Percentiles rank a stretch among this genome's conserved stretches.
Conservation (phyloP, 2,329 filamentous ascomycete genomes). For the Sordariomycetes sp. region DNA sequence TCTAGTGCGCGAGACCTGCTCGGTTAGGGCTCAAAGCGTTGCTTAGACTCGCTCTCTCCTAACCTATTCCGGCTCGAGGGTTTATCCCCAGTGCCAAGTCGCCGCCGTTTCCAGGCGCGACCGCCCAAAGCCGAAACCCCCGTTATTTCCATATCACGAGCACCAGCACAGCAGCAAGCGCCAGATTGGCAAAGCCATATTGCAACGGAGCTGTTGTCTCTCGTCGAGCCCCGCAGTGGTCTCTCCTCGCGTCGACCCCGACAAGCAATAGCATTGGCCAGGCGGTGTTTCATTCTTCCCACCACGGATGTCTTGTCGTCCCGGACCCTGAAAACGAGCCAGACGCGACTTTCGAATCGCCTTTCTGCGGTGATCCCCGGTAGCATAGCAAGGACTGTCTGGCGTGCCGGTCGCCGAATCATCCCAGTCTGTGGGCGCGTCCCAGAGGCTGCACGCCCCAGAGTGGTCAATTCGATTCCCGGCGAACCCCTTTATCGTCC, state of each 20-base stretch:
- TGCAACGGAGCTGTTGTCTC: not conserved
- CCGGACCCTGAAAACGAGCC: not conserved
- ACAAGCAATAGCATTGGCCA: not conserved
- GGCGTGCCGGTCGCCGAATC: not conserved
- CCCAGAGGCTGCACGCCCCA: not conserved
- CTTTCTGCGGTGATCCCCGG: not conserved
- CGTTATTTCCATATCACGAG: not conserved
- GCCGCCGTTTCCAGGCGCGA: not conserved
- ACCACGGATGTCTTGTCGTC: not conserved
- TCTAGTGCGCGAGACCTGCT: not conserved
- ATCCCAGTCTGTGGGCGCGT: not conserved
- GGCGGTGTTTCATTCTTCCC: not conserved
- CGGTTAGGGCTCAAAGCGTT: too few relatives aligned
- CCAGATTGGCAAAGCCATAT: not conserved
- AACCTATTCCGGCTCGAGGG: not conserved
- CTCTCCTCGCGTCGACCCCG: not conserved
- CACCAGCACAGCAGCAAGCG: not conserved
- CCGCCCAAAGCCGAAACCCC: not conserved
- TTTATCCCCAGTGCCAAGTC: not conserved
- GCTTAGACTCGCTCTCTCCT: not conserved
- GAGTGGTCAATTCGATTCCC: not conserved
- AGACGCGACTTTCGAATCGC: not conserved
- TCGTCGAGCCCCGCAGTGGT: not conserved
- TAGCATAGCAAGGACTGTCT: not conserved
- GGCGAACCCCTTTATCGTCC: not conserved